These are phyloP conservation scores for Lactifluus rugatus DNA, from an alignment of 768 basidiomycete species.

Conservation along the genomic window DNA sequence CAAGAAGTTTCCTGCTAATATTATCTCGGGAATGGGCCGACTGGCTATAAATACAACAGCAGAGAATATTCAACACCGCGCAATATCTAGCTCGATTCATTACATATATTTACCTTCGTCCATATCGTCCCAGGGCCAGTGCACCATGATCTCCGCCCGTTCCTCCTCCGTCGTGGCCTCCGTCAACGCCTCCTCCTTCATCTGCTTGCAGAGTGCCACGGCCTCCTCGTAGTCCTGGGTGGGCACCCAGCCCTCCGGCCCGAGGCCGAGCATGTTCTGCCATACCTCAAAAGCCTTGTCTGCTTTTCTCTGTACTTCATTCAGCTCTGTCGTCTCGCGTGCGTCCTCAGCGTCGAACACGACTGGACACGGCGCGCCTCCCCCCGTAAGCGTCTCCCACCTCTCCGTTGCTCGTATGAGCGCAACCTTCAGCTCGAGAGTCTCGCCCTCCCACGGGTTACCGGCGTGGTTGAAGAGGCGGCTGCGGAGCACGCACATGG, in stretches of 20 bases:
- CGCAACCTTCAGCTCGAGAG: constrained; percentile 35
- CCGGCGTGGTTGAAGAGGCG: constrained; percentile 38
- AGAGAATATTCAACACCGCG: too few species aligned
- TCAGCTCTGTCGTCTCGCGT: constrained; percentile 32
- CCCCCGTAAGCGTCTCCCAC: constrained; percentile 35
- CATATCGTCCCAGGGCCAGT: too few species aligned
- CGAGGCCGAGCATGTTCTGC: neutral
- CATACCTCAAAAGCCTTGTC: neutral
- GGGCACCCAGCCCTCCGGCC: neutral
- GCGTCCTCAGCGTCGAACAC: constrained; percentile 38
- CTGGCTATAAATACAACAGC: too few species aligned
- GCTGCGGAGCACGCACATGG: constrained; percentile 25
- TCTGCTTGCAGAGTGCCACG: too few species aligned
- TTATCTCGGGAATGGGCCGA: neutral
- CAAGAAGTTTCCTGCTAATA: neutral
- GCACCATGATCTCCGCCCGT: too few species aligned
- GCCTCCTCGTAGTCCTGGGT: too few species aligned
- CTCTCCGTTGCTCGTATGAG: constrained; percentile 36
- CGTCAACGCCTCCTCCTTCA: too few species aligned
- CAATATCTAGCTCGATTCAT: too few species aligned
- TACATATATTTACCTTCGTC: too few species aligned
- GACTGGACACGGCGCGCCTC: constrained; percentile 35
- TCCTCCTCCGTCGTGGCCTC: too few species aligned
- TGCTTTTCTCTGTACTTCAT: neutral
- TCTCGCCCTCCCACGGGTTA: constrained; percentile 39